phyloP scores from a whole-genome alignment of 1,139 yeast species.

The Suhomyces atakaporum region DNA sequence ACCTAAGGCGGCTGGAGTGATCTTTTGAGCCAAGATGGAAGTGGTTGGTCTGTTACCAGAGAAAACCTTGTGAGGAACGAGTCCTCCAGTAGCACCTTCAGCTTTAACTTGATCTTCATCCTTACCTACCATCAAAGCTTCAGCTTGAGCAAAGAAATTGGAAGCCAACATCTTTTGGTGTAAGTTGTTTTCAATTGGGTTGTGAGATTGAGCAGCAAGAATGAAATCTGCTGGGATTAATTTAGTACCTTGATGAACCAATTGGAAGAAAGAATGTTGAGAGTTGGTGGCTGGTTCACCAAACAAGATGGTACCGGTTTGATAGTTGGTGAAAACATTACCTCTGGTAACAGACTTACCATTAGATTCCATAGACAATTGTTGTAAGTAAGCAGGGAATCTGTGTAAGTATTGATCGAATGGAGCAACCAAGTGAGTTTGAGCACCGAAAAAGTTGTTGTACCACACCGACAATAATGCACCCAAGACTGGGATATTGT shows the following conservation, averaged over 20 bases:
- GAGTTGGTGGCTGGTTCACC: conserved; percentile 99
- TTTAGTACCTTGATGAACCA: conserved; percentile 98
- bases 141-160: conserved; percentile 97
- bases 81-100: conserved; percentile 84
- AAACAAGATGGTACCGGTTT: conserved; percentile 91
- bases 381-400: conserved; percentile 99
- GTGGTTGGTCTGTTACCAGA: conserved; percentile 99
- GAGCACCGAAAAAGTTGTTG: conserved; percentile 96
- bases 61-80: conserved; percentile 94
- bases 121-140: conserved; percentile 97
- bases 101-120: conserved; percentile 77
- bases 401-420: conserved; percentile 98
- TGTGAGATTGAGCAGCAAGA: conserved; percentile 95
- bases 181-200: conserved; percentile 90
- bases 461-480: conserved; percentile 96
- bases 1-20: conserved; percentile 95
- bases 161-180: conserved; percentile 98
- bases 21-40: conserved; percentile 89
- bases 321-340: conserved; percentile 86
- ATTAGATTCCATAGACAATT: conserved; percentile 97
- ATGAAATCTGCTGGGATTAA: conserved; percentile 95
- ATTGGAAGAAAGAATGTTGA: conserved; percentile 98
- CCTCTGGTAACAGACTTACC: conserved; percentile 97
- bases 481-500: conserved; percentile 91
- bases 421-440: conserved; percentile 97